Evolutionary conservation across 805 yeast species (phyloP), one percentile per base, ranked within the genome.

Genomic region (Saccharomycopsis sp.): DNA sequence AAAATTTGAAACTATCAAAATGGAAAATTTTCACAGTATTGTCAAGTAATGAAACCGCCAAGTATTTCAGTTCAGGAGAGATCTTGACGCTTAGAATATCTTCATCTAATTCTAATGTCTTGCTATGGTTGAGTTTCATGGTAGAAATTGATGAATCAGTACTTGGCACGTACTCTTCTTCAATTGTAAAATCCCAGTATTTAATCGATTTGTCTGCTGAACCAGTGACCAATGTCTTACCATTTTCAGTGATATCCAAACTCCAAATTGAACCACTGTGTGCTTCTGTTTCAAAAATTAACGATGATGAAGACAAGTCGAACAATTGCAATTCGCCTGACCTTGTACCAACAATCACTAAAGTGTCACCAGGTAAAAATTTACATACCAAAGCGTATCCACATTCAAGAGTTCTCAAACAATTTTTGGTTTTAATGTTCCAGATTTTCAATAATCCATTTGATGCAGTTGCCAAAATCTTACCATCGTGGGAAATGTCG

Each of bases 11-110:
- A 11, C 94, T 70, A 59, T 90, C 97, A 42, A 80, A 69, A 60
- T 82, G 90, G 56, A 93, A 87, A 16, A 93, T 93, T 64, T 93
- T 94, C 37, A 93, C 96, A n/a, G 96, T 93, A 60, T 83, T 88
- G 61, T 93, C 96, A 53, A 90, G 69, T 44, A 93, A 67, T 1
- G 97, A 84, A 4, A 85, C 83, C 4, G 97, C 95, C 45, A 93
- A 63, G 48, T 71, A 77, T 59, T 74, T 84, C 43, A 77, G 67
- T 58, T 87, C 93, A 2, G 95, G 87, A 0, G 96, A 85, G 17
- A 90, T 71, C 52, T 71, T 78, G 5, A 93, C 85, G 36, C 85
- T 67, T 42, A 93, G 66, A 4, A 93, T 81, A 55, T 90, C 97
- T 53, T 93, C 98, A 39, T 72, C 74, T 43, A 93, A 65, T 60